phyloP scores from a whole-genome alignment of 2,329 filamentous ascomycete species.

The Talaromyces sp. region DNA sequence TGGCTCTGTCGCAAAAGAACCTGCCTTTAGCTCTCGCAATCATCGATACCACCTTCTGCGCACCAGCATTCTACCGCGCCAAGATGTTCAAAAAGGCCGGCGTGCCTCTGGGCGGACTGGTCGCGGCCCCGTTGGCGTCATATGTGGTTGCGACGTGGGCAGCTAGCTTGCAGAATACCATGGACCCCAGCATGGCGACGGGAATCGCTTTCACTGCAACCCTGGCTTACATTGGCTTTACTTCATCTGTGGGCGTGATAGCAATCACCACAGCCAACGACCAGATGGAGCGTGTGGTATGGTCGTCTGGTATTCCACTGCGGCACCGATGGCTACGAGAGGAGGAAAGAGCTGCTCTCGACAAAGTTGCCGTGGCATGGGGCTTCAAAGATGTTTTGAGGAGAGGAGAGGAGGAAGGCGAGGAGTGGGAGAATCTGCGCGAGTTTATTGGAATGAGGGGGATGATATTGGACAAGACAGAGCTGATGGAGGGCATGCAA shows the following conservation, averaged over 20 bases:
- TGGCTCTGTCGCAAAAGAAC: constrained; percentile 74
- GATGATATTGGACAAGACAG: constrained; percentile 85
- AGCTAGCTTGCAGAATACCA: constrained; percentile 64
- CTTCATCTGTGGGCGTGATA: constrained; percentile 75
- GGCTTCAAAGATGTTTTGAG: constrained; percentile 78
- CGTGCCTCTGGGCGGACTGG: constrained; percentile 36
- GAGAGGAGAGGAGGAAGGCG: constrained; percentile 83
- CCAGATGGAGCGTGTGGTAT: constrained; percentile 90
- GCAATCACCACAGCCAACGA: constrained; percentile 86
- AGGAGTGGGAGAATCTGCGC: constrained; percentile 80
- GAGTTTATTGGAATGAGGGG: constrained; percentile 78
- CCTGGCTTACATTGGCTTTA: constrained; percentile 76
- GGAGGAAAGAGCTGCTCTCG: constrained; percentile 81
- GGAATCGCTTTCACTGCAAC: constrained; percentile 75
- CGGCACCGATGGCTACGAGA: constrained; percentile 81
- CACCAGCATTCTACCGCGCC: constrained; percentile 38
- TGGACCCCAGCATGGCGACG: constrained; percentile 71
- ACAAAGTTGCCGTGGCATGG: constrained; percentile 83
- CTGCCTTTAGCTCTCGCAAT: constrained; percentile 74
- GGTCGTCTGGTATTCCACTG: constrained; percentile 76
- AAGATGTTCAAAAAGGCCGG: constrained; percentile 41
- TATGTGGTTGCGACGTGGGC: constrained; percentile 68
- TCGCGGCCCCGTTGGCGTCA: constrained; percentile 33
- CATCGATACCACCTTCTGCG: constrained; percentile 57
- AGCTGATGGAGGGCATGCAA: constrained; percentile 91